These are phyloP conservation scores for Calonectria fujianensis DNA, from an alignment of 2,329 filamentous ascomycete species.

Conservation along the genomic window DNA sequence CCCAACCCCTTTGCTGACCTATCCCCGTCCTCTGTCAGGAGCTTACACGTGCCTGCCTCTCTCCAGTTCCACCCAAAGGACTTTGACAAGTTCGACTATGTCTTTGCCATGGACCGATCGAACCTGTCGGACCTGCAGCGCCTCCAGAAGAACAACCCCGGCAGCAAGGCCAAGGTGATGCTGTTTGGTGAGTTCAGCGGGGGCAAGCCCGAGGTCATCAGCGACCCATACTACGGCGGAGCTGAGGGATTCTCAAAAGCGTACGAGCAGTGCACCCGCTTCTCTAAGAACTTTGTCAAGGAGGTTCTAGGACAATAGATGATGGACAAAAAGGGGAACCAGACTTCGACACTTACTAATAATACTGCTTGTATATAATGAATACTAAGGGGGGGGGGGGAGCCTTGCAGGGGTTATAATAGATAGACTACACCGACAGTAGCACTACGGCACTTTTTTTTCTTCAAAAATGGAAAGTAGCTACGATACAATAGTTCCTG, in stretches of 20 bases:
- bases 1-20: neutral
- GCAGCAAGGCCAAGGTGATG: constrained; percentile 79
- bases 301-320: constrained; percentile 64
- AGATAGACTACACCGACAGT: constrained; percentile 36
- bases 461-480: constrained; percentile 21
- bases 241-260: constrained; percentile 86
- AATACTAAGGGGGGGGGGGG: constrained; percentile 2
- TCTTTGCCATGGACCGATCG: constrained; percentile 93
- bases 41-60: neutral
- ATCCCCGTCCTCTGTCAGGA: neutral
- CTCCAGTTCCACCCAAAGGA: constrained; percentile 77
- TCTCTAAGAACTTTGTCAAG: constrained; percentile 84
- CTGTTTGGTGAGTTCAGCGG: constrained; percentile 90
- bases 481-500: constrained; percentile 18
- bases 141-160: constrained; percentile 74
- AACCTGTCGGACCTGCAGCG: constrained; percentile 84
- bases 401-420: constrained; percentile 28
- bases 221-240: constrained; percentile 96
- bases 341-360: constrained; percentile 39
- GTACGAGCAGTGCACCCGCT: constrained; percentile 88
- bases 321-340: constrained; percentile 32
- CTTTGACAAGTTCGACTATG: constrained; percentile 91
- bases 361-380: constrained; percentile 52
- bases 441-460: constrained; percentile 10
- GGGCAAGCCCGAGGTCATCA: constrained; percentile 80